Base-by-base conservation (phyloP, 1,284 basidiomycete species). In the Rhodotorula sp. region DNA sequence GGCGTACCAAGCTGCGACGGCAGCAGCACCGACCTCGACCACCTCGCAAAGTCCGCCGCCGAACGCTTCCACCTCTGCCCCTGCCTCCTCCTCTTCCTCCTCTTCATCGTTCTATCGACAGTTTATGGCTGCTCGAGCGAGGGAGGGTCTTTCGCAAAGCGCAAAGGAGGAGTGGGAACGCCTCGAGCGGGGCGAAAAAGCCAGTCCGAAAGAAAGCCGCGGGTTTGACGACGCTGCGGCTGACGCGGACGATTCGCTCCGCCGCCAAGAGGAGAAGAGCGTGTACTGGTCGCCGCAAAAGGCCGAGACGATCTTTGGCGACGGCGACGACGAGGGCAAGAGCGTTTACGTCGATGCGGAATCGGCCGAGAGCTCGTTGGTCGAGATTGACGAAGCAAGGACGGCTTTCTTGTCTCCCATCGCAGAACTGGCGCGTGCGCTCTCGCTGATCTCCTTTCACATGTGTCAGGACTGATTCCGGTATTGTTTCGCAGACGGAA, bases 71-170 rank as follows among this genome's bases (percentile, higher is more conserved):
- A 5, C 62, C n/a, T 15, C 56, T 24, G 17, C 64, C 24, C 30
- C 45, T 3, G 4, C 61, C 56, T 10, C 54, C 3, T 18, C 64
- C 26, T 17, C 68, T 5, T 56, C 62, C 22, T 18, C 37, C 30
- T 49, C 46, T 3, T 37, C 54, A 4, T 70, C 71, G 1, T 75
- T 75, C 63, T 73, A 73, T 37, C 63, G 71, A 30, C 49, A 54
- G 45, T 75, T 73, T 51, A 62, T 75, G 64, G 49, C 67, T 10
- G 45, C 60, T 3, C 55, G 69, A 15, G 64, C 69, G 2, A 30
- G 12, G 22, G 30, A 58, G 5, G 66, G 66, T 5, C 53, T 55
- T 0, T 48, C 44, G 4, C 56, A 44, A 20, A 60, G 62, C 6
- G 73, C 71, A 17, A 30, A 48, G 37, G 56, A 65, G 17, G 71